Percentiles rank a stretch among this genome's conserved stretches.
These are phyloP conservation scores for Maudiozyma barnettii DNA, from an alignment of 805 yeast species.

Conservation along the genomic window DNA sequence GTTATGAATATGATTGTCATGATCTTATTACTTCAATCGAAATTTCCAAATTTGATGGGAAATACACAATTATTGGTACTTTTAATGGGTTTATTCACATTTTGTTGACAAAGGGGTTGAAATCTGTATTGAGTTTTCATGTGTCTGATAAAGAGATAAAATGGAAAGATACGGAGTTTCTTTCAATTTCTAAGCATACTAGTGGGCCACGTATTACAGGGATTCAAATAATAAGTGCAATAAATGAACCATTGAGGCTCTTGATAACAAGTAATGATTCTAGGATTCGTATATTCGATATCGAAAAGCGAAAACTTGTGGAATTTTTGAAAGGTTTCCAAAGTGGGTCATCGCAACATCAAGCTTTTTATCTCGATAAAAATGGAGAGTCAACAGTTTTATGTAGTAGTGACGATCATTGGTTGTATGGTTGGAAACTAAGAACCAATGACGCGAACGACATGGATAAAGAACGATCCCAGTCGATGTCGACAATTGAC, in stretches of 20 bases:
- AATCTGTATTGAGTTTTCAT: conserved; percentile 35
- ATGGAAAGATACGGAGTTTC: neutral
- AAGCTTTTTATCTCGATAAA: conserved; percentile 34
- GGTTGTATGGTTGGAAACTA: conserved; percentile 74
- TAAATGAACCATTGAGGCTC: conserved; percentile 29
- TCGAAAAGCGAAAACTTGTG: conserved; percentile 43
- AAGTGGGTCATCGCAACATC: conserved; percentile 62
- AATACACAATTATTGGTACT: conserved; percentile 59
- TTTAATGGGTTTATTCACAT: conserved; percentile 60
- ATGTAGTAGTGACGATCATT: conserved; percentile 80
- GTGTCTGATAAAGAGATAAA: conserved; percentile 34
- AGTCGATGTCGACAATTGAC: neutral
- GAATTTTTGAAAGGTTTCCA: conserved; percentile 65
- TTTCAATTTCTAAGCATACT: neutral
- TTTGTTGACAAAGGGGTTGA: conserved; percentile 55
- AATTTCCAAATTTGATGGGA: conserved; percentile 56
- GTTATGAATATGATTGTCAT: conserved; percentile 50
- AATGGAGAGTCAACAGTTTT: conserved; percentile 38
- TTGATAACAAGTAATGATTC: conserved; percentile 78
- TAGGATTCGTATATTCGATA: conserved; percentile 54
- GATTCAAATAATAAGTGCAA: conserved; percentile 36
- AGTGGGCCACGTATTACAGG: conserved; percentile 65
- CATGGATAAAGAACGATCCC: neutral
- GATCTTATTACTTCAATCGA: conserved; percentile 67
- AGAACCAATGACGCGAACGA: conserved; percentile 15